Base-by-base conservation (phyloP, 495 filamentous ascomycete species). In the Penicillium turbatum region DNA sequence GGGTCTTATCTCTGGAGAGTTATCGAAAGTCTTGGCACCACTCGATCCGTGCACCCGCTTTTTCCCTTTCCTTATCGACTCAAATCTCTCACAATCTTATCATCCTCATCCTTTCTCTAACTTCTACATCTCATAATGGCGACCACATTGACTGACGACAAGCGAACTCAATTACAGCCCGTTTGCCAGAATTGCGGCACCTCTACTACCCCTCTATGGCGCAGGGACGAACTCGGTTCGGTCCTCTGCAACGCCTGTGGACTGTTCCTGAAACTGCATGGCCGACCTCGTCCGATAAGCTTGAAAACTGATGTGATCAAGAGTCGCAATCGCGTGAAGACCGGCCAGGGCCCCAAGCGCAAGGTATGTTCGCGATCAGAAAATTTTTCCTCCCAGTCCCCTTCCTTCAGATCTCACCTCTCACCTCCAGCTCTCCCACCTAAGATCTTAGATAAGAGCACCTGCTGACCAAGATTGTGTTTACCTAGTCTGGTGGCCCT, bases 171-270 rank as follows among this genome's bases (percentile, higher is more conserved):
- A 68, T 77, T 82, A 74, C 84, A 98, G 93, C 93, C 93, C 43
- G 88, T 92, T 54, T 99, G 93, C 68, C 90, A 95, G 69, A 99
- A 99, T 75, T 99, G 93, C 75, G 83, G 80, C 53, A 99, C 93
- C 42, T 93, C 89, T 7, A 97, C 91, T 45, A 97, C 93, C 34
- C 93, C 93, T 41, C 78, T 99, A 59, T 99, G 93, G 93, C 87
- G 93, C 66, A 83, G 93, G 66, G 93, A 99, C 79, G 93, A 99
- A 76, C 80, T 84, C 50, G 93, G 93, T 54, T 89, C 90, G 2
- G 92, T 99, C n/a, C 88, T 99, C 37, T 99, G 93, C 83, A 99
- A 99, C 73, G 93, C 95, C 37, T 99, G 95, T 69, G 95, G 95
- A 31, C 75, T 99, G 35, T 99, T 99, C 73, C 71, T 97, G 61